Conservation (phyloP, 768 basidiomycete genomes). For the Pleurotus sapidus region DNA sequence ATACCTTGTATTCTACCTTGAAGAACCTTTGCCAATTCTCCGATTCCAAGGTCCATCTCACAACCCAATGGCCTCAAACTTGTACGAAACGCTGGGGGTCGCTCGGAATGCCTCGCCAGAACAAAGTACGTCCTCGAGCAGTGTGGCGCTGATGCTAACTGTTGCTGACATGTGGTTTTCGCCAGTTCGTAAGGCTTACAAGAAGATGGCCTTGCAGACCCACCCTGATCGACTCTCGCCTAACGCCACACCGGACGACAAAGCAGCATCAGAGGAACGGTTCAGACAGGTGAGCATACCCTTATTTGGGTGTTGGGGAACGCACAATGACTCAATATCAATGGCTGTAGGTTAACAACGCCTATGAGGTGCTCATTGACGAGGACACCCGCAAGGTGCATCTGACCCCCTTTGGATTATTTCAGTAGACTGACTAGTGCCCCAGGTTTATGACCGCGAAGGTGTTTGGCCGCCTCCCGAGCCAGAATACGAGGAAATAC, state of each 20-base stretch:
- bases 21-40: slow-evolving; percentile 10
- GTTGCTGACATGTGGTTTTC: not conserved
- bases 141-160: not conserved
- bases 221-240: slow-evolving; percentile 72
- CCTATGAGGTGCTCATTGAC: slow-evolving; percentile 74
- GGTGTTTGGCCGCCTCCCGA: slow-evolving; percentile 74
- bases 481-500: slow-evolving; percentile 23
- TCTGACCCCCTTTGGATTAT: not conserved
- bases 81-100: slow-evolving; percentile 66
- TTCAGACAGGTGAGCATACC: slow-evolving; percentile 32
- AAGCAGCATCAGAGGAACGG: slow-evolving; percentile 56
- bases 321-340: slow-evolving; percentile 5
- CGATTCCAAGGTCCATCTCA: not conserved
- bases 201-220: slow-evolving; percentile 64
- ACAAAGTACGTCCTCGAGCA: slow-evolving; percentile 49
- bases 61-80: slow-evolving; percentile 45
- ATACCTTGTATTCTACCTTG: slow-evolving; percentile 4
- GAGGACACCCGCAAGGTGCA: slow-evolving; percentile 53
- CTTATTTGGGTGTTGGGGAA: not conserved
- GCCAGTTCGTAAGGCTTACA: slow-evolving; percentile 78
- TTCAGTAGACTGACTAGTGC: not conserved
- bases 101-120: slow-evolving; percentile 53
- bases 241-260: slow-evolving; percentile 55
- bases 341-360: slow-evolving; percentile 59
- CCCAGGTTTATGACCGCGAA: slow-evolving; percentile 63